Evolutionary conservation across 2,329 filamentous ascomycete genomes (phyloP), one percentile per base, ranked within the genome.

Genomic region (Gnomoniopsis sp.): DNA sequence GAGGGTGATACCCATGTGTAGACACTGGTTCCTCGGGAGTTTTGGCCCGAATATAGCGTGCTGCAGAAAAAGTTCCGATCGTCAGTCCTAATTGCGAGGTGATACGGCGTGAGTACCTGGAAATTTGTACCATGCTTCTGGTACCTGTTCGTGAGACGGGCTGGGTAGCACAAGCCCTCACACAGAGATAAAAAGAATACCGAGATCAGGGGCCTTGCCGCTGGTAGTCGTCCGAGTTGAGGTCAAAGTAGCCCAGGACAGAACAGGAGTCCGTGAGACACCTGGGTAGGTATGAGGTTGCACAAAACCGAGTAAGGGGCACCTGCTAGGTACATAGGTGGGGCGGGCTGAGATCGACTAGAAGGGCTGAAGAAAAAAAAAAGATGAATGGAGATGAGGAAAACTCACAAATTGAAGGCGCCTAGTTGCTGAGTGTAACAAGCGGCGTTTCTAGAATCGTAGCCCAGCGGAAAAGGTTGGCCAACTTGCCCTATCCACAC

Each of bases 401-500:
- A 3, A 38, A 64, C 68, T 63, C 61, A 70, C 70, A 72, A 71
- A 21, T 69, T 63, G 26, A 63, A 59, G 19, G 59, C 47, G 11
- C 67, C 67, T 19, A 71, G 38, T 23, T 60, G 63, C 54, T 65
- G 57, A 8, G 60, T 67, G 46, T 67, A 66, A 60, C 65, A 67
- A 36, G 63, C 67, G 26, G 63, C 53, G 38, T 64, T 62, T 10
- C 49, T 26, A 41, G 62, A 60, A 44, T 62, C 55, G 51, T 63
- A 67, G 30, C 68, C 68, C 23, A 72, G 55, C 12, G 70, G 70
- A 30, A 66, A 60, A 3, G 70, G 65, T 30, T 63, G 22, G 17
- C 70, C 70, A 36, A 70, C 62, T 33, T 51, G 63, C 8, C 68
- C 70, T 3, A 72, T 62, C 70, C 70, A 72, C 38, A 72, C 64